Evolutionary conservation across 2,329 filamentous ascomycete species (phyloP), one percentile per base, ranked within the genome.

Genomic region (Ambrosiella xylebori): DNA sequence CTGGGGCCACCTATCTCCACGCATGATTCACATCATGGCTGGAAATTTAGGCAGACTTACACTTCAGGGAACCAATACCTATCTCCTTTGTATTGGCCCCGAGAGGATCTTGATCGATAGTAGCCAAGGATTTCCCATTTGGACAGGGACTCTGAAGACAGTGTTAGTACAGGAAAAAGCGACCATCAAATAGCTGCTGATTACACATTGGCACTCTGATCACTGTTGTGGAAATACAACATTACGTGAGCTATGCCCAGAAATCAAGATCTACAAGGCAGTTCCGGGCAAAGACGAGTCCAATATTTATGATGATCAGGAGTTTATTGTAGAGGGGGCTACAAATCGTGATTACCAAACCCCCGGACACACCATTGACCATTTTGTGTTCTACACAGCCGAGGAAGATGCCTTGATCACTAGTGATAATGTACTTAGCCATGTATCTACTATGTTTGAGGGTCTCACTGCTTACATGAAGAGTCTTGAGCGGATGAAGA

Each of bases 181-280:
- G 17, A 78, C 74, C 0, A 73, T 97, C 27, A 74, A 80, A n/a
- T 73, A 76, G 15, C 82, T 83, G 0, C 74, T 98, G 19, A 74
- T 98, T 54, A 94, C 90, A 0, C 93, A 98, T 69, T 95, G 90
- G 88, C 93, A 98, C 67, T 78, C 73, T 47, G 93, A 98, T 66
- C 93, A 98, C 66, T 77, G 83, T 6, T 80, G 82, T 27, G 93
- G 93, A 7, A 78, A 96, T 27, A 67, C 71, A 2, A 82, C 94
- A 64, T 73, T 96, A 0, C 72, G 82, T 15, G 69, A 71, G 12
- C 66, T 84, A 27, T 86, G 76, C n/a, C 84, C 86, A 0, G 66
- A 75, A 15, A 81, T 78, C 6, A 73, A 72, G 19, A 69, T 93
- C 44, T 91, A 93, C 68, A 73, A 82, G 63, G 70, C 79, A 40